Base-by-base conservation (phyloP, 2,329 filamentous ascomycete genomes). In the Graphium sp. region DNA sequence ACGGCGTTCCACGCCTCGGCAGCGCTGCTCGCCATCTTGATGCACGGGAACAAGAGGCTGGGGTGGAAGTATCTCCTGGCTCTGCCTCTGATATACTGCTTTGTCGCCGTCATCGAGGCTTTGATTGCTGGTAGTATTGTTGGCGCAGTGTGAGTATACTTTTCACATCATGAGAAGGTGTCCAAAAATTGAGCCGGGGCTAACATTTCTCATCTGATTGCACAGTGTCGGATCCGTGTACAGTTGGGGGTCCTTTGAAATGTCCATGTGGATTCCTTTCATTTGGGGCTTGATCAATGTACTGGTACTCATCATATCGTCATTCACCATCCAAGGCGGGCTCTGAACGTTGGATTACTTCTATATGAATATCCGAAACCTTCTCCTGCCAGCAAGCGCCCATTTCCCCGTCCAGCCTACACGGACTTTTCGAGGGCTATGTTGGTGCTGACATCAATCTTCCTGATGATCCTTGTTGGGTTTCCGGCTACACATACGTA, bases 251-350 rank as follows among this genome's bases (percentile, higher is more conserved):
- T 82, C 77, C 50, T 92, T 87, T 47, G 64, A 74, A 42, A 89
- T 93, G 83, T 87, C 83, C 25, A 93, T 85, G 0, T 93, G 84
- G 84, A 80, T 92, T 29, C 85, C 85, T 0, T 78, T 89, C 43
- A 66, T 85, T 14, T 93, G 85, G 85, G 81, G 73, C 1, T 65
- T 81, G 44, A 77, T 87, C 48, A 92, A 83, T 47, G 74, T 87
- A 7, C 50, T 93, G 26, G 66, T 91, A 18, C 58, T 94, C 25
- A 72, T 93, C 28, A 60, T 92, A 36, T 89, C 83, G 5, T 89
- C 82, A 4, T 93, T 93, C 48, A 81, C 83, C n/a, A 85, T 92
- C 29, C 83, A 91, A 46, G 83, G 84, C 27, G 84, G 81, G 22
- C 61, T 93, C 35, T 93, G 52, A 71, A n/a, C n/a, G n/a, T n/a